Conservation (phyloP, 805 yeast species). For the Sugiyamaella chiloensis region DNA sequence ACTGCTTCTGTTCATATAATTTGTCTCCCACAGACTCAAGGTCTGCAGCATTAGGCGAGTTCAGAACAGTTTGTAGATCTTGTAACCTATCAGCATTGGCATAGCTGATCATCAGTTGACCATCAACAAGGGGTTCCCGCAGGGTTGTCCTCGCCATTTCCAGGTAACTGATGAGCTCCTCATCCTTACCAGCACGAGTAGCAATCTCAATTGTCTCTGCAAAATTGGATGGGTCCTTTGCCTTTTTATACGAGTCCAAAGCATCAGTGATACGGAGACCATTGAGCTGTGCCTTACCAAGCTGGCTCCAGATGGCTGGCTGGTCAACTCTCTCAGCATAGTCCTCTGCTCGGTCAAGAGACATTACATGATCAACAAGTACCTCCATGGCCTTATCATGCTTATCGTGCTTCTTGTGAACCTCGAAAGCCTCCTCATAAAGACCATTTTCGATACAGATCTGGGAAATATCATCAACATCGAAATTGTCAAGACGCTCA, state of each 20-base stretch:
- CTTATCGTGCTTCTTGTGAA: constrained; percentile 80
- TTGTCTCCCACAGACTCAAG: constrained; percentile 89
- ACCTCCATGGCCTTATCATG: constrained; percentile 81
- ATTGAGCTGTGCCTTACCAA: constrained; percentile 93
- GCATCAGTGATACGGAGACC: constrained; percentile 92
- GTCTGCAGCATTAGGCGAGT: constrained; percentile 89
- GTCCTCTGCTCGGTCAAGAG: constrained; percentile 89
- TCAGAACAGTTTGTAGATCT: constrained; percentile 82
- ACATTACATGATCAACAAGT: constrained; percentile 86
- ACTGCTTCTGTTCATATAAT: constrained; percentile 74
- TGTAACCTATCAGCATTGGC: constrained; percentile 71
- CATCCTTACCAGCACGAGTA: constrained; percentile 94
- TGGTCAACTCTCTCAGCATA: constrained; percentile 87
- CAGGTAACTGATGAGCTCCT: constrained; percentile 82
- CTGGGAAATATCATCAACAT: constrained; percentile 91
- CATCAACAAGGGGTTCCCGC: constrained; percentile 91
- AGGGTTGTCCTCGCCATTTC: constrained; percentile 87
- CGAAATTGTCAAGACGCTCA: constrained; percentile 86
- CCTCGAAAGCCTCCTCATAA: constrained; percentile 90
- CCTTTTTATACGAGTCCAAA: constrained; percentile 84
- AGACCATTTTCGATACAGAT: constrained; percentile 85
- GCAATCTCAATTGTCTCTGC: constrained; percentile 91
- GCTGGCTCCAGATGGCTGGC: constrained; percentile 88
- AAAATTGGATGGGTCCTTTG: constrained; percentile 86
- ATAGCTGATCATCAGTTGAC: constrained; percentile 82